These are phyloP conservation scores for Aspergillus affinis DNA, from an alignment of 495 filamentous ascomycete species.

Conservation along the genomic window DNA sequence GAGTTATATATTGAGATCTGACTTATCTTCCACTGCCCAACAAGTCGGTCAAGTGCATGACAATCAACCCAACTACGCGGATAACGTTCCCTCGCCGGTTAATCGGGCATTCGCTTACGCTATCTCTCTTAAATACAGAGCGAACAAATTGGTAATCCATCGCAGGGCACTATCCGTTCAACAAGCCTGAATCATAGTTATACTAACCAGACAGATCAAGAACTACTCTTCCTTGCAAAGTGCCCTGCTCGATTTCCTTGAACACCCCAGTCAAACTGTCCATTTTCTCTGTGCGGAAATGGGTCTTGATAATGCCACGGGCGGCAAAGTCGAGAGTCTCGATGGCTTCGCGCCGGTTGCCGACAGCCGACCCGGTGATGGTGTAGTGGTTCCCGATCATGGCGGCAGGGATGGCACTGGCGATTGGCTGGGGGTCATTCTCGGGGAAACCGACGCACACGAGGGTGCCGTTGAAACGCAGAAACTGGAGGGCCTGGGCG, in stretches of 20 bases:
- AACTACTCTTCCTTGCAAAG: background rate
- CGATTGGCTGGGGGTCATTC: background rate
- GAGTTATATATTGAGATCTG: no score
- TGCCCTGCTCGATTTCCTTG: background rate
- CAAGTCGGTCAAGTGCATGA: no score
- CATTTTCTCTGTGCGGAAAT: background rate
- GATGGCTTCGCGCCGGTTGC: background rate
- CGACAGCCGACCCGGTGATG: background rate
- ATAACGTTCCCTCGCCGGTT: no score
- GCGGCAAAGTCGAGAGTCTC: background rate
- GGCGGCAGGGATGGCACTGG: background rate
- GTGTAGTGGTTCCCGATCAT: background rate
- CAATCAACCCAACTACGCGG: no score
- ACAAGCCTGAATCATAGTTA: no score
- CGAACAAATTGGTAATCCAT: no score
- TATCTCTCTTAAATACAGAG: no score
- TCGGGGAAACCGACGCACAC: constrained; percentile 59
- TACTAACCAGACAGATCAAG: background rate
- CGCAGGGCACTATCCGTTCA: no score
- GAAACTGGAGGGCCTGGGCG: constrained; percentile 40
- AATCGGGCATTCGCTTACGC: no score
- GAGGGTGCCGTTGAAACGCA: constrained; percentile 54
- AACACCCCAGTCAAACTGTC: background rate
- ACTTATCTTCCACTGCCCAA: no score
- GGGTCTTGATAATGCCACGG: background rate